Base-by-base conservation (phyloP, 2,329 filamentous ascomycete genomes). In the Geoglossum cookeanum region DNA sequence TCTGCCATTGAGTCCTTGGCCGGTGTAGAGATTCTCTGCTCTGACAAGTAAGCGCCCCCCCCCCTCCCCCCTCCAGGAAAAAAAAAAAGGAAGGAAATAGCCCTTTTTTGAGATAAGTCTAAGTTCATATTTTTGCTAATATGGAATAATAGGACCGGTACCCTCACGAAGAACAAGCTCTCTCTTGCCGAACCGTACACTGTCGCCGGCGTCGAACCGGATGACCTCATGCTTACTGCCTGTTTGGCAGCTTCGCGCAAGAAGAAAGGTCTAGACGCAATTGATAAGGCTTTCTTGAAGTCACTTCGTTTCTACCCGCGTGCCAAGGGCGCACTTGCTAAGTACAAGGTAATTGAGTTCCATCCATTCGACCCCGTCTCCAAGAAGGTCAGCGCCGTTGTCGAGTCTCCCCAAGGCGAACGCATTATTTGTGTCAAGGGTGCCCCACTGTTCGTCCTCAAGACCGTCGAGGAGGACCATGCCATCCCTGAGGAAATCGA, bases 221-320 rank as follows among this genome's bases (percentile, higher is more conserved):
- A 92, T 70, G 87, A 94, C 65, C 83, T 94, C 61, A 94, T 94
- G 87, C 78, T 94, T 62, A 92, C 87, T 74, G 88, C 88, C 66
- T 94, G 88, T 70, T 74, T 94, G 66, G 88, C 88, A 66, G 87
- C 88, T 61, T 91, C 85, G 63, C 85, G 87, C 75, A 94, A 92
- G 80, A 91, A 90, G 79, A 94, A 94, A 78, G 88, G 87, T 75
- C 90, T 94, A 62, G 88, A 94, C 68, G 86, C 89, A 63, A 94
- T 94, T 64, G 89, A 94, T 78, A 92, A 91, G 78, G 88, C 87
- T 68, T 94, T 94, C 77, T 78, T 94, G 64, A 94, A 92, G 76
- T 79, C 85, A 27, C 81, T 94, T 61, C 80, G 80, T 68, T 83
- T 77, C 74, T 94, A 94, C 70, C 88, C 88, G 61, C 80, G 80